Conservation (phyloP, 345 rosid species). For the Syzygium jambos region DNA sequence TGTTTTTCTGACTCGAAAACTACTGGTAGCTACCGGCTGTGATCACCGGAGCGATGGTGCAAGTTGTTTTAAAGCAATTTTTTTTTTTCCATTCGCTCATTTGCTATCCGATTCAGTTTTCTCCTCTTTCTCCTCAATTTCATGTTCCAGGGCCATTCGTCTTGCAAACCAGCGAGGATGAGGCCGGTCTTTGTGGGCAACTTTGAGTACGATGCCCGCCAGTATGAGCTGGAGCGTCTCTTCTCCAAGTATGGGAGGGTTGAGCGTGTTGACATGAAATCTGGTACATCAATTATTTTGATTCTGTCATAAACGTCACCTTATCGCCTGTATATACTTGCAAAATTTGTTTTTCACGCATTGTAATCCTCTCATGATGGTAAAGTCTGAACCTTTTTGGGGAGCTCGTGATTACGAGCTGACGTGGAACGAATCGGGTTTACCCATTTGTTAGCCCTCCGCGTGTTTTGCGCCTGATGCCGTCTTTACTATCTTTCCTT, state of each 20-base stretch:
- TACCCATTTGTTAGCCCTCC: not conserved
- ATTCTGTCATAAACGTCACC: not conserved
- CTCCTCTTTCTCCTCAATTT: not conserved
- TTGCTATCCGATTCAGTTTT: not conserved
- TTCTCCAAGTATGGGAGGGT: constrained; percentile 72
- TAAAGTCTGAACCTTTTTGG: not conserved
- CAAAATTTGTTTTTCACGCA: not conserved
- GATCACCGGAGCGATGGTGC: not conserved
- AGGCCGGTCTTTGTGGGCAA: constrained; percentile 71
- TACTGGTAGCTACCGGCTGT: not conserved
- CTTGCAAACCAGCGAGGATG: constrained; percentile 10
- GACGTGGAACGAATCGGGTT: not conserved
- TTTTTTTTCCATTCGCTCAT: not conserved
- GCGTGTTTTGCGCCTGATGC: not conserved
- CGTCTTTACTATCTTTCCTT: not conserved
- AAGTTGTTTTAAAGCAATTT: not conserved
- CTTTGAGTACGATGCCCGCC: constrained; percentile 78
- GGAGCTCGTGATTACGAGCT: not conserved
- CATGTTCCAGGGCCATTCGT: not conserved
- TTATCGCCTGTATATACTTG: not conserved
- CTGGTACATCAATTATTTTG: constrained; percentile 34
- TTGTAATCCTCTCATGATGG: not conserved
- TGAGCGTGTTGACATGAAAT: constrained; percentile 85
- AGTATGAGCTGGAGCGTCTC: constrained; percentile 62
- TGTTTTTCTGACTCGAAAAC: not conserved